Conservation (phyloP, 179 eudicot genomes). For the Amaranthus tricolor region DNA sequence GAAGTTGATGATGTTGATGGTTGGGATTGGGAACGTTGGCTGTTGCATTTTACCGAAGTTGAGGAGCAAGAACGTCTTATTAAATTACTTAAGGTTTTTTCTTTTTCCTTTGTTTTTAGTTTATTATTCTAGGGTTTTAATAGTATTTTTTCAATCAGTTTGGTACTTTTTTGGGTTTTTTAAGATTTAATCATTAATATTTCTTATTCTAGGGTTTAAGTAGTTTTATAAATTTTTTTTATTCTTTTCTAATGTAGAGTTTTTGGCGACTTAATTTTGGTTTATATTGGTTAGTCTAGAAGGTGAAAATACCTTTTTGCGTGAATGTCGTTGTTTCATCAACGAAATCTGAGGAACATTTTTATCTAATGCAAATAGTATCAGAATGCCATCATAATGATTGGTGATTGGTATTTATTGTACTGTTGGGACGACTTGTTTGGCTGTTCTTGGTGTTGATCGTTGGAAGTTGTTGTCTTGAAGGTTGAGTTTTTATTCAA, state of each 20-base stretch:
- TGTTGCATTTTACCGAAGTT: constrained; percentile 65
- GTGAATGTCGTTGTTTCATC: not conserved
- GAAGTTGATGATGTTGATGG: constrained; percentile 42
- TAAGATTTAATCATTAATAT: not conserved
- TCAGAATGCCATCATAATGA: not conserved
- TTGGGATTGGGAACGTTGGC: constrained; percentile 94
- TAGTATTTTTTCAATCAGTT: not conserved
- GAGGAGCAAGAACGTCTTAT: constrained; percentile 77
- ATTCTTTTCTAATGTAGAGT: no score
- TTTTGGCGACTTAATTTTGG: no score
- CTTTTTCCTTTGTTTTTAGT: no score
- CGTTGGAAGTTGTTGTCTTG: not conserved
- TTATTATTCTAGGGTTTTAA: not conserved
- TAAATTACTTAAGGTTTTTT: constrained; percentile 57
- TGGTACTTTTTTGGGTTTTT: not conserved
- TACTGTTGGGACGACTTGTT: not conserved
- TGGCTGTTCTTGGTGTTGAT: not conserved
- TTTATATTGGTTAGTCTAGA: not conserved
- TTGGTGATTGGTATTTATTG: not conserved
- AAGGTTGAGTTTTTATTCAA: not conserved
- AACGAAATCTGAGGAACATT: not conserved
- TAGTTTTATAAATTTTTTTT: not conserved
- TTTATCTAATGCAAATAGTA: not conserved
- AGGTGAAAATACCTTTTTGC: not conserved
- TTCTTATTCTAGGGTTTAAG: not conserved